These are phyloP conservation scores for Rosa persica DNA, from an alignment of 306 rosid species.

Conservation along the genomic window DNA sequence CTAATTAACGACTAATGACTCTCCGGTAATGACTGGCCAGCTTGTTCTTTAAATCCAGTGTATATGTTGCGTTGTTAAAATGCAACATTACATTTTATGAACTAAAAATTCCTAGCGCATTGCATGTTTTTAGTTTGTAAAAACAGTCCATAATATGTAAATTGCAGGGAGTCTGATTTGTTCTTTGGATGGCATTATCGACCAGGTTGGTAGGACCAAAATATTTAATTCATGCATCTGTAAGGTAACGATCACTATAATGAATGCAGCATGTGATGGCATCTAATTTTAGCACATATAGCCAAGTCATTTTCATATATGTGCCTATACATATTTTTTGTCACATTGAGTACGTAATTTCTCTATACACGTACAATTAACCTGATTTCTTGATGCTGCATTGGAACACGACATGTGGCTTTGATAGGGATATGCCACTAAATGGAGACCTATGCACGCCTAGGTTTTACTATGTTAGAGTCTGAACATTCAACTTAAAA, in stretches of 20 bases:
- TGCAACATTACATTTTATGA: too few relatives aligned
- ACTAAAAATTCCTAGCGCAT: too few relatives aligned
- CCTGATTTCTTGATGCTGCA: not conserved
- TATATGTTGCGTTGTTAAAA: too few relatives aligned
- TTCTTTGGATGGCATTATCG: not conserved
- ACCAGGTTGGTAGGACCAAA: slow-evolving; percentile 10
- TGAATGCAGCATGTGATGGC: slow-evolving; percentile 7
- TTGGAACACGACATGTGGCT: not conserved
- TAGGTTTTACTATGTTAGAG: not conserved
- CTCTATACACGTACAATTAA: not conserved
- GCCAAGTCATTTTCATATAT: not conserved
- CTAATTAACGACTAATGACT: too few relatives aligned
- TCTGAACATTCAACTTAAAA: not conserved
- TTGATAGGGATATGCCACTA: not conserved
- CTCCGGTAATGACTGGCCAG: too few relatives aligned
- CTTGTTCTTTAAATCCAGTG: too few relatives aligned
- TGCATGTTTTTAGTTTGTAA: too few relatives aligned
- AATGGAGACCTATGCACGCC: not conserved
- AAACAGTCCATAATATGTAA: too few relatives aligned
- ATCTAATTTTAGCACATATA: not conserved
- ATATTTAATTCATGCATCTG: not conserved
- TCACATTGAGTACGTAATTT: not conserved
- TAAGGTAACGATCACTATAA: not conserved
- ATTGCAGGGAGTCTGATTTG: not conserved
- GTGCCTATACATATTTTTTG: not conserved